Percentiles rank a stretch among this genome's conserved stretches.
Evolutionary conservation across 1,284 basidiomycete species (phyloP).

Genomic region (Naganishia sp.): DNA sequence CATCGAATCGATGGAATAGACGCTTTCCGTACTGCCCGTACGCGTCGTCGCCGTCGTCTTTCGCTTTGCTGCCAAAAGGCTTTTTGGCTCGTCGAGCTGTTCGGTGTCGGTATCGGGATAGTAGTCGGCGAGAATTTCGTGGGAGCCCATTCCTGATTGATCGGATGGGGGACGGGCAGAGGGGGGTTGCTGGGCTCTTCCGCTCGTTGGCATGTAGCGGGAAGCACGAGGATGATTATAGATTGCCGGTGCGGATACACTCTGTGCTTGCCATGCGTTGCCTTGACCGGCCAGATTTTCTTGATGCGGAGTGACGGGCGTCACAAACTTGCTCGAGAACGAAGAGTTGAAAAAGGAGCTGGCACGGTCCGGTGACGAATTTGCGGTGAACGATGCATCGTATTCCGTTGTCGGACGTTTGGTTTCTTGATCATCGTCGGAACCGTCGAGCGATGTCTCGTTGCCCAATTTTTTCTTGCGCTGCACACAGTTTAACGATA

Average conservation of each 20-base stretch:
- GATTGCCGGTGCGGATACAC: neutral
- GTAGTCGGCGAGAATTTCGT: constrained; percentile 21
- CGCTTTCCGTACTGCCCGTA: neutral
- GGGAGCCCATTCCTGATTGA: too few relatives aligned
- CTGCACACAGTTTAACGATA: neutral
- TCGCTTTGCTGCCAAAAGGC: constrained; percentile 1
- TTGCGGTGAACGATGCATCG: neutral
- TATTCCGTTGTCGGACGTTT: constrained; percentile 6
- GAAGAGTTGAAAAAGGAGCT: constrained; percentile 22
- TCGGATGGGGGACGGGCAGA: constrained; percentile 2
- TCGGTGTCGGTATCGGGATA: constrained; percentile 11
- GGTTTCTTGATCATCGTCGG: constrained; percentile 11
- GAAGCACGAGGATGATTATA: constrained; percentile 13
- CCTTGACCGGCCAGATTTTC: constrained; percentile 18
- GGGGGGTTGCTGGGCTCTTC: constrained; percentile 1
- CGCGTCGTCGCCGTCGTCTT: constrained; percentile 7
- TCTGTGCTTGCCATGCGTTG: neutral
- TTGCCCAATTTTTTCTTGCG: constrained; percentile 11
- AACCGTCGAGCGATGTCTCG: constrained; percentile 16
- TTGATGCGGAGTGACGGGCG: neutral
- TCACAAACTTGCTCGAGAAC: constrained; percentile 1
- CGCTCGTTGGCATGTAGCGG: constrained; percentile 21
- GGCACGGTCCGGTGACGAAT: neutral
- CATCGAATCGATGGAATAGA: constrained; percentile 21
- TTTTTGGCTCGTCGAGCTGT: neutral